Conservation (phyloP, 2,329 filamentous ascomycete species). For the Penicillium nordicum region DNA sequence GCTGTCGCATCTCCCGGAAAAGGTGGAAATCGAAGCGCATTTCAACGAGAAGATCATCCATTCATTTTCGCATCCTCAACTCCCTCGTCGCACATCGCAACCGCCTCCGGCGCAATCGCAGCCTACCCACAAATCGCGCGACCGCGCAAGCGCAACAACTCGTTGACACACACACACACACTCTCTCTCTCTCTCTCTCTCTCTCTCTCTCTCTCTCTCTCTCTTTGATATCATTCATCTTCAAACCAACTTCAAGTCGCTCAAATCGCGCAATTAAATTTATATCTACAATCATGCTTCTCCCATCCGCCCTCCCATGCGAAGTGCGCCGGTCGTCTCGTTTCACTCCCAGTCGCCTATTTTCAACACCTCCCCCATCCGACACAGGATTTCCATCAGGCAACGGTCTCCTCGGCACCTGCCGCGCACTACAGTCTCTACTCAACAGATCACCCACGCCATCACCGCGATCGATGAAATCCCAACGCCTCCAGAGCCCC, state of each 20-base stretch:
- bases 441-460: constrained; percentile 41
- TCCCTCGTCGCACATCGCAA: constrained; percentile 22
- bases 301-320: constrained; percentile 47
- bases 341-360: constrained; percentile 35
- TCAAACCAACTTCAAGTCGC: constrained; percentile 6
- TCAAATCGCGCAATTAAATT: neutral
- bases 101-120: constrained; percentile 33
- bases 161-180: neutral
- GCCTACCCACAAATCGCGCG: constrained; percentile 24
- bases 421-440: constrained; percentile 43
- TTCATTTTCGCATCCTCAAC: constrained; percentile 19
- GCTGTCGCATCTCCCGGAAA: constrained; percentile 40
- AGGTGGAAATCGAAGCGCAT: constrained; percentile 25
- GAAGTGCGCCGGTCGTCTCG: constrained; percentile 40
- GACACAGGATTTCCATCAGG: constrained; percentile 34
- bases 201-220: neutral
- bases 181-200: neutral
- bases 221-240: neutral
- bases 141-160: constrained; percentile 2
- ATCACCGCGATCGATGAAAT: constrained; percentile 32
- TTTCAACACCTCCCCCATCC: constrained; percentile 40
- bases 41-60: neutral
- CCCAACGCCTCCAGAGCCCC: constrained; percentile 41
- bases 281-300: constrained; percentile 36
- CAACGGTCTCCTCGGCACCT: constrained; percentile 42